Evolutionary conservation across 768 basidiomycete genomes (phyloP).

Genomic region (Psilocybe tampanensis): DNA sequence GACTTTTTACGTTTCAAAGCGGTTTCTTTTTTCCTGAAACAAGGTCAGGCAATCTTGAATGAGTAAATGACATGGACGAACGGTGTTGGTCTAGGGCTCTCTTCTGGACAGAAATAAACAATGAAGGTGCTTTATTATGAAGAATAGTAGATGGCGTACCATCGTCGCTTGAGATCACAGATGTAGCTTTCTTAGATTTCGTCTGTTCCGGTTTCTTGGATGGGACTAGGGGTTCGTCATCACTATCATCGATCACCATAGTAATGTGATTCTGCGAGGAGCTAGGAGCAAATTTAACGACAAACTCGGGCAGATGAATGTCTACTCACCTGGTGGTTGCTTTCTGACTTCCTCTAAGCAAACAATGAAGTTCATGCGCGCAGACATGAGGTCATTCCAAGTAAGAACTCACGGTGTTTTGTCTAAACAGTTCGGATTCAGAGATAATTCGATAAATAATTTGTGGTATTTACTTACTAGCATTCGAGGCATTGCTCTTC

Average conservation of each 20-base stretch:
- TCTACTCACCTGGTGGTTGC: not conserved
- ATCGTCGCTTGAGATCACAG: conserved; percentile 37
- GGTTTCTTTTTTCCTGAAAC: conserved; percentile 10
- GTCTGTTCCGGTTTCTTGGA: conserved; percentile 15
- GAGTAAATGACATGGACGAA: conserved; percentile 4
- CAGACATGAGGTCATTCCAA: not conserved
- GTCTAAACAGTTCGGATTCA: not conserved
- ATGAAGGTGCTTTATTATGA: not conserved
- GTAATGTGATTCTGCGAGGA: conserved; percentile 1
- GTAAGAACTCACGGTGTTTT: conserved; percentile 7
- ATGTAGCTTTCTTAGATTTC: conserved; percentile 9
- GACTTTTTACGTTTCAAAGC: conserved; percentile 22
- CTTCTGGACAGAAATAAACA: conserved; percentile 1
- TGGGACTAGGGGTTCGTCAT: conserved; percentile 28
- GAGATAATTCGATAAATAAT: not conserved
- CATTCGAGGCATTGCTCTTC: conserved; percentile 3
- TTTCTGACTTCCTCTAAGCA: conserved; percentile 5
- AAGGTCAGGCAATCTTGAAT: not conserved
- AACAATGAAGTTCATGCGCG: not conserved
- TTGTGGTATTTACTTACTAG: not conserved
- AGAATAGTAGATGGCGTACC: conserved; percentile 11
- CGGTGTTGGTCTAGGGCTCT: conserved; percentile 9
- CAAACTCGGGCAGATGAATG: not conserved
- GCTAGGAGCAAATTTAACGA: not conserved
- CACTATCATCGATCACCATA: conserved; percentile 26